A percentile compares a stretch with the other conserved stretches of the same genome.
These are phyloP conservation scores for Prunus mira DNA, from an alignment of 306 rosid genomes.

Conservation along the genomic window DNA sequence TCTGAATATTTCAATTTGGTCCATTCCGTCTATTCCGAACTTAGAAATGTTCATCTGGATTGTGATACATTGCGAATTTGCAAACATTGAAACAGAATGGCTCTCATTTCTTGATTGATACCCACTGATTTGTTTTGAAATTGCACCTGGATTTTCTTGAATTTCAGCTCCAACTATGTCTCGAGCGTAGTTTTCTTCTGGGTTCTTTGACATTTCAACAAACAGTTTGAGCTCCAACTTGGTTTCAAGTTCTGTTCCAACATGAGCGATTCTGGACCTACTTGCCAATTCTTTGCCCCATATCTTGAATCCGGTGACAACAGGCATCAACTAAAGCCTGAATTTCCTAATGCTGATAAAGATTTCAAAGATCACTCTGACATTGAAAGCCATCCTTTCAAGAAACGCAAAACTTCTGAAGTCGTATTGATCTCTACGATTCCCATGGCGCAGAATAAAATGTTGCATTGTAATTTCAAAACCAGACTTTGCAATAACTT, in stretches of 20 bases:
- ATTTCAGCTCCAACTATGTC: neutral
- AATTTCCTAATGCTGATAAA: neutral
- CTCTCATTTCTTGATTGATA: neutral
- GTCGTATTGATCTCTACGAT: neutral
- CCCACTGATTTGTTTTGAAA: neutral
- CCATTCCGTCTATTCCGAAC: neutral
- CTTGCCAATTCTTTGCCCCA: neutral
- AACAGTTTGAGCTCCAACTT: neutral
- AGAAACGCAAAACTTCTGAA: neutral
- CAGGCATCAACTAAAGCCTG: neutral
- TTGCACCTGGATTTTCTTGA: neutral
- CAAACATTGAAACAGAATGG: neutral
- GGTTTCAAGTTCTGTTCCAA: neutral
- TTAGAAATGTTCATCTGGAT: neutral
- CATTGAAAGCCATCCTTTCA: neutral
- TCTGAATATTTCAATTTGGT: too few species aligned
- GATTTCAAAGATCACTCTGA: neutral
- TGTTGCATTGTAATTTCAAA: conserved; percentile 16
- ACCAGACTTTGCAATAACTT: conserved; percentile 33
- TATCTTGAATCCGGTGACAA: neutral
- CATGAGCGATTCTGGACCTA: neutral
- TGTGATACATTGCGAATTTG: neutral
- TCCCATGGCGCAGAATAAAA: neutral
- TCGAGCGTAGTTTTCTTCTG: neutral
- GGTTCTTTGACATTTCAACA: neutral